Conservation (phyloP, 352 stramenopile species). For the Globisporangium yorkense region DNA sequence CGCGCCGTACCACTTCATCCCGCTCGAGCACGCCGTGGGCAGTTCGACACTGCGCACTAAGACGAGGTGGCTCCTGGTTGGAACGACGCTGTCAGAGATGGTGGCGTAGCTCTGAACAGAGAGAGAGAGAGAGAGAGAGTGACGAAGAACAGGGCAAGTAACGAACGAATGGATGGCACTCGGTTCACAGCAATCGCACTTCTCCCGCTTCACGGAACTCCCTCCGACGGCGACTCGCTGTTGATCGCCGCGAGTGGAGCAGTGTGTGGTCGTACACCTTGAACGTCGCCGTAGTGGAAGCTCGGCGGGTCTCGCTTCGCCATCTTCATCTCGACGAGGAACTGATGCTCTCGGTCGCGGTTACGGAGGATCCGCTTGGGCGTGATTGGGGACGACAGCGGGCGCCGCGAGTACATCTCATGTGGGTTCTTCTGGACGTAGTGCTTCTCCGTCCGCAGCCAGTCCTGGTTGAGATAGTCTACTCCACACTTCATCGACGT, state of each 20-base stretch:
- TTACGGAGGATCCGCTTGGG: constrained; percentile 4
- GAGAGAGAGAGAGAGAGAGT: background rate
- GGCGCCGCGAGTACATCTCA: constrained; percentile 6
- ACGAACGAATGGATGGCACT: background rate
- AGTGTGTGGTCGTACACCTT: constrained; percentile 6
- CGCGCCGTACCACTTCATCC: constrained; percentile 54
- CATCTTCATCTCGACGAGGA: constrained; percentile 17
- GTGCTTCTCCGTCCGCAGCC: constrained; percentile 5
- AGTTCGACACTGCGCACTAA: constrained; percentile 3
- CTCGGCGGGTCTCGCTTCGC: constrained; percentile 2
- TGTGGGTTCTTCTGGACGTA: background rate
- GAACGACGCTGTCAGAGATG: constrained; percentile 45
- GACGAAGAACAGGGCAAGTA: background rate
- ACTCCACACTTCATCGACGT: constrained; percentile 9
- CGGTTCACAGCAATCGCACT: background rate
- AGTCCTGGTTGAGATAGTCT: constrained; percentile 8
- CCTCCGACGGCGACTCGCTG: background rate
- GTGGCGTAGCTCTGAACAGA: background rate
- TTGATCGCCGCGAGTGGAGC: constrained; percentile 3
- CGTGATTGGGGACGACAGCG: constrained; percentile 9
- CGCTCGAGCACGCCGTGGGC: constrained; percentile 16
- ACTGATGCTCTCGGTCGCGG: constrained; percentile 11
- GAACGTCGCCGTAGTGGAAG: constrained; percentile 8
- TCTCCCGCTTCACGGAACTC: background rate
- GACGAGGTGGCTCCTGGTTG: constrained; percentile 35